A percentile compares a stretch with the other conserved stretches of the same genome.
Conservation (phyloP, 768 basidiomycete genomes). For the Amanita fuliginea region DNA sequence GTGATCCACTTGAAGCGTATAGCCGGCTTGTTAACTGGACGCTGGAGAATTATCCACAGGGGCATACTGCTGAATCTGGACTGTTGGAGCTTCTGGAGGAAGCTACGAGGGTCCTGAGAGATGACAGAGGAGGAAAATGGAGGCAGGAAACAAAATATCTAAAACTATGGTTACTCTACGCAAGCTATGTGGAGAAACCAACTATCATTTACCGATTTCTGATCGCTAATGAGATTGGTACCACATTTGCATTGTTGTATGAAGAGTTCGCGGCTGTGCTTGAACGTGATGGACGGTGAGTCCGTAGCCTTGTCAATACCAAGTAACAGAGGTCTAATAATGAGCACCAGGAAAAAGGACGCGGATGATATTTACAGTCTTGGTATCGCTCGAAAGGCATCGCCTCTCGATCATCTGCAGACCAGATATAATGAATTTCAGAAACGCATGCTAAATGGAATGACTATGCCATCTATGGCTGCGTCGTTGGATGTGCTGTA, state of each 20-base stretch:
- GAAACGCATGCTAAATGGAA: constrained; percentile 71
- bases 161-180: constrained; percentile 91
- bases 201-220: constrained; percentile 84
- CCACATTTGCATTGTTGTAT: constrained; percentile 69
- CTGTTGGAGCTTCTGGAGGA: constrained; percentile 90
- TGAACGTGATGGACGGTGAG: constrained; percentile 74
- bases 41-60: constrained; percentile 89
- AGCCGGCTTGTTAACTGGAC: constrained; percentile 85
- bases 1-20: constrained; percentile 81
- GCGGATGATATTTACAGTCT: constrained; percentile 88
- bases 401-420: constrained; percentile 73
- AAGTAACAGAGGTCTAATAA: constrained; percentile 6
- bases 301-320: constrained; percentile 5
- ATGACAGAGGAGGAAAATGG: constrained; percentile 65
- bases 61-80: constrained; percentile 79
- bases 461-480: constrained; percentile 26
- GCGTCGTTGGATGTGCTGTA: constrained; percentile 16
- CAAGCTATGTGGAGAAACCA: constrained; percentile 84
- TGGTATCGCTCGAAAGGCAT: constrained; percentile 76
- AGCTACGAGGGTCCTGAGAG: constrained; percentile 77
- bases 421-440: constrained; percentile 79
- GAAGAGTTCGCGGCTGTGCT: constrained; percentile 85
- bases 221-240: constrained; percentile 85
- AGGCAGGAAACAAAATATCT: constrained; percentile 76
- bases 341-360: constrained; percentile 54